Evolutionary conservation across 306 rosid species (phyloP), one percentile per base, ranked within the genome.

Genomic region (Cicer arietinum): DNA sequence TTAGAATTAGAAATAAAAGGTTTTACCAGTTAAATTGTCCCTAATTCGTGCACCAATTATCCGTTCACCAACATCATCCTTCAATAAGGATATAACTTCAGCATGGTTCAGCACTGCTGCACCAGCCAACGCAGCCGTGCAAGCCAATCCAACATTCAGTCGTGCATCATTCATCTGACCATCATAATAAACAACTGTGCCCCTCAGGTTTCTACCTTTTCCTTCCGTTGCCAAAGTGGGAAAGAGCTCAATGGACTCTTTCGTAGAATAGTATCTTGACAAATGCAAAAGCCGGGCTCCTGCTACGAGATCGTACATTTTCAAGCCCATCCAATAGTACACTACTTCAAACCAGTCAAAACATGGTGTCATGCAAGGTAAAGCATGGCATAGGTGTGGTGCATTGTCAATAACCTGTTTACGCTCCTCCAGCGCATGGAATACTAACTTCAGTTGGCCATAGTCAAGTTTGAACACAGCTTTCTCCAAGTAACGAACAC

Each of bases 331-430:
- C 99, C 99, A 95, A 81, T 74, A 95, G 88, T 95, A 95, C 25
- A 92, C 87, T 18, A 83, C 92, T 77, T 95, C 99, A 79, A 95
- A 92, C 98, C 97, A 95, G 79, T 83, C 85, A 83, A 89, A 90
- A 84, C 99, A 95, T 5, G 99, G 99, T 7, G 98, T 95, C 99
- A 95, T 95, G 80, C 99, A 95, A 10, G 99, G 98, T 83, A 95
- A 84, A 79, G 98, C 91, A 82, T 95, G 92, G 79, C 99, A 95
- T 72, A 95, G 90, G 86, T 95, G 99, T 30, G 98, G 99, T 66
- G 98, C 99, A 84, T 95, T 92, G 14, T 92, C 96, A 76, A 95
- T 95, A 74, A 89, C 85, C 89, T 84, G 97, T 76, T 90, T 92
- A 64, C 99, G 98, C 85, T 95, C 99, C 80, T 84, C 91, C 37